Conservation (phyloP, 1,284 basidiomycete genomes). For the Trametes hirsuta region DNA sequence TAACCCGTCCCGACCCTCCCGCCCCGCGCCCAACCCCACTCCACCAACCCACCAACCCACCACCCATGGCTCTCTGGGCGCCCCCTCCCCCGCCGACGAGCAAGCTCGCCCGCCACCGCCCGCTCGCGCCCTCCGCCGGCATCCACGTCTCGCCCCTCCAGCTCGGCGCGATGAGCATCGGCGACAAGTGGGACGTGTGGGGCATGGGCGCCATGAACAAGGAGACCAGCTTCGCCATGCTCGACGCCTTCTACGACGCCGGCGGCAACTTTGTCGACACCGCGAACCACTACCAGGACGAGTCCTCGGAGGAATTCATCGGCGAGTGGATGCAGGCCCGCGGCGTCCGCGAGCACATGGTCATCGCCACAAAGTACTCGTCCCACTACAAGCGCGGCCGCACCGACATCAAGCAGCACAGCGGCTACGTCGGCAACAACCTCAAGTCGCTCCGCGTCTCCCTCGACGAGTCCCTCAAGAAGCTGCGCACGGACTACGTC, state of each 20-base stretch:
- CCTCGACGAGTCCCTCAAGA: slow-evolving; percentile 50
- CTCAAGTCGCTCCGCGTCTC: slow-evolving; percentile 45
- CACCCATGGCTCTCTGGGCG: not conserved
- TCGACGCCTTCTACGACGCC: slow-evolving; percentile 36
- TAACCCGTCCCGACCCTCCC: no score
- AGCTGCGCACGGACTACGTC: slow-evolving; percentile 56
- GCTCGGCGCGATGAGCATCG: slow-evolving; percentile 56
- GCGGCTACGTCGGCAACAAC: slow-evolving; percentile 49
- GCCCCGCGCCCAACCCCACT: no score
- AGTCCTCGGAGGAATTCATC: slow-evolving; percentile 36
- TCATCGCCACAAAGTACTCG: slow-evolving; percentile 47
- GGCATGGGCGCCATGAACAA: slow-evolving; percentile 43
- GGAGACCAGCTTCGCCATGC: slow-evolving; percentile 34
- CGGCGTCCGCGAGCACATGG: slow-evolving; percentile 44
- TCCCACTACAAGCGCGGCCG: slow-evolving; percentile 34
- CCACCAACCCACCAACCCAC: no score
- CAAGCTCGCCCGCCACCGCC: not conserved
- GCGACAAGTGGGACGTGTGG: slow-evolving; percentile 43
- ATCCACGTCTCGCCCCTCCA: slow-evolving; percentile 22
- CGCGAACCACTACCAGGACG: slow-evolving; percentile 36
- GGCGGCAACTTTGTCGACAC: slow-evolving; percentile 37
- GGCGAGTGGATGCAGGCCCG: slow-evolving; percentile 47
- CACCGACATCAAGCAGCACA: slow-evolving; percentile 35
- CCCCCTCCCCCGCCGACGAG: not conserved
- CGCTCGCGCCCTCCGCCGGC: not conserved